Conservation (phyloP, 2,329 filamentous ascomycete species). For the Calycina herbarum region DNA sequence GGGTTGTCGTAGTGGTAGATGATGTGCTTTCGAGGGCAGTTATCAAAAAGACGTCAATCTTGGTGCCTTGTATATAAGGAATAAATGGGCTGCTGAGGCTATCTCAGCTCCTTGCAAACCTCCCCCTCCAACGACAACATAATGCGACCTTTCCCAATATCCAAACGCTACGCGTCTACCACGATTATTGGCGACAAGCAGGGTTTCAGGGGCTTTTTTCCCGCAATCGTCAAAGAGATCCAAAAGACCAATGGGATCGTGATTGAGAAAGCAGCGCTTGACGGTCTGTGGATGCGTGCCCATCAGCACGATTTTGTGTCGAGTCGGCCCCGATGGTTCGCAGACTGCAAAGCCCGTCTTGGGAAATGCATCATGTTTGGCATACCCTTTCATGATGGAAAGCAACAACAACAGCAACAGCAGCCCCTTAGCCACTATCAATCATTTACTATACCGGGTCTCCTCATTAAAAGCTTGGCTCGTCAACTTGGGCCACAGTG, state of each 20-base stretch:
- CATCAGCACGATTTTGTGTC: background rate
- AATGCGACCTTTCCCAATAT: background rate
- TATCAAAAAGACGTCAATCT: background rate
- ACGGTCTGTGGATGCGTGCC: background rate
- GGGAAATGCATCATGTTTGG: constrained; percentile 78
- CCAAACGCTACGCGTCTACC: too few relatives aligned
- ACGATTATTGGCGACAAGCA: too few relatives aligned
- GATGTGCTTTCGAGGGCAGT: background rate
- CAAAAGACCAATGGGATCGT: background rate
- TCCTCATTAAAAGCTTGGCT: background rate
- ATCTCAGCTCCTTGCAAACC: background rate
- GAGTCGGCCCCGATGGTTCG: constrained; percentile 61
- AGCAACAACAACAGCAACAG: background rate
- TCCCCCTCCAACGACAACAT: background rate
- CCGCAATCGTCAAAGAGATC: background rate
- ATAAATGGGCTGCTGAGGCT: too few relatives aligned
- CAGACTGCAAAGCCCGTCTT: constrained; percentile 64
- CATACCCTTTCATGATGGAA: constrained; percentile 18
- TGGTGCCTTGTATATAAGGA: background rate
- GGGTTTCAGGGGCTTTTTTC: background rate
- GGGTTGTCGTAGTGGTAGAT: background rate
- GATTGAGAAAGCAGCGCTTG: background rate
- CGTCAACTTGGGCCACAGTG: background rate
- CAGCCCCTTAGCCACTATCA: too few relatives aligned
- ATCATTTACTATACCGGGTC: too few relatives aligned